These are phyloP conservation scores for Coniella lustricola DNA, from an alignment of 2,329 filamentous ascomycete species.

Conservation along the genomic window DNA sequence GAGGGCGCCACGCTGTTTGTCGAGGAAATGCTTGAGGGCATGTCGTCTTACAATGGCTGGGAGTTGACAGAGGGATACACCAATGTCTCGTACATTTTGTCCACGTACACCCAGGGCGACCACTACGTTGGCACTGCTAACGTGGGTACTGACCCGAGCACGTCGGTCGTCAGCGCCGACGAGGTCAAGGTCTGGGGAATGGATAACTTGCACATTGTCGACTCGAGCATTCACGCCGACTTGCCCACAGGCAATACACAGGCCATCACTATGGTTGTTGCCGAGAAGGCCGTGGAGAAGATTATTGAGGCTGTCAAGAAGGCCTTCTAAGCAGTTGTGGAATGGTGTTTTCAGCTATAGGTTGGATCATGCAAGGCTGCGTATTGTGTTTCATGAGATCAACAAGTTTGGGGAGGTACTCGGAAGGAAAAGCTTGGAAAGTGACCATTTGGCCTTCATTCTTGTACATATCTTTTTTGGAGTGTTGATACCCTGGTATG, in stretches of 20 bases:
- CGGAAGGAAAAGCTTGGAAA: no score
- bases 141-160: conserved; percentile 46
- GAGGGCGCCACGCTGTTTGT: conserved; percentile 17
- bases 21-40: background rate
- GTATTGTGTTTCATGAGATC: no score
- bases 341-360: no score
- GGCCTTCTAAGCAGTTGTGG: no score
- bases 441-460: no score
- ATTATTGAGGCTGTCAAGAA: conserved; percentile 9
- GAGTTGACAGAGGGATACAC: conserved; percentile 3
- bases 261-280: conserved; percentile 32
- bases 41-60: conserved; percentile 12
- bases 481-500: no score
- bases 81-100: conserved; percentile 4
- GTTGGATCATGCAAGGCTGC: no score
- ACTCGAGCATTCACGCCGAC: conserved; percentile 57
- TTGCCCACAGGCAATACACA: conserved; percentile 56
- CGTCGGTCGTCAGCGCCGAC: conserved; percentile 48
- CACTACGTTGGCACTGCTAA: conserved; percentile 40
- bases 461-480: no score
- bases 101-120: conserved; percentile 6
- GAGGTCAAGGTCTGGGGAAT: conserved; percentile 53
- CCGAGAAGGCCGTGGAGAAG: conserved; percentile 30
- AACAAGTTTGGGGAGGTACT: no score
- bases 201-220: conserved; percentile 55